Base-by-base conservation (phyloP, 2,329 filamentous ascomycete species). In the Catunica adiposa region DNA sequence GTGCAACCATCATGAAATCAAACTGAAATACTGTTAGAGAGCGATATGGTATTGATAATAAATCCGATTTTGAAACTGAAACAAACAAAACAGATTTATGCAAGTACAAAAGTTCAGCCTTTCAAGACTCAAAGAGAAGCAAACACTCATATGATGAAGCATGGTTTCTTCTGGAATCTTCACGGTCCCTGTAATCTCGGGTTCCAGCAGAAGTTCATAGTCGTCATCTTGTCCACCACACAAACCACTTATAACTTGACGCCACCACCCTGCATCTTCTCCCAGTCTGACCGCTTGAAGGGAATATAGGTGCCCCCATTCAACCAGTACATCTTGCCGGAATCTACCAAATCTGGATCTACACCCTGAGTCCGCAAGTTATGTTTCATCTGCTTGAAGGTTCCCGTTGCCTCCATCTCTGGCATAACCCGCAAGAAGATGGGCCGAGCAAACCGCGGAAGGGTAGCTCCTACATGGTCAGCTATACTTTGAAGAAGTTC, bases 321-420 rank as follows among this genome's bases (percentile, higher is more conserved):
- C 15, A 89, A 69, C 83, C 85, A 90, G 62, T 71, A 83, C 48
- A 84, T 37, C 38, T 69, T 65, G 23, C 79, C 77, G 2, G 62
- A 61, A 38, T 66, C 66, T 1, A 59, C 54, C 6, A 56, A 29
- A 3, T 63, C 67, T 0, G 83, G 84, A 62, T 86, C 78, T 0
- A 90, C 85, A 0, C 89, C 88, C 60, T 89, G 77, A 1, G 74
- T 72, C n/a, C 86, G 73, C 60, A 94, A 66, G 0, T 71, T 68
- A 60, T 84, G 79, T 68, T 95, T 95, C 69, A 89, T 84, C 70
- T 94, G 86, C 73, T 95, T 95, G 63, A 88, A 85, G 51, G 88
- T 95, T 0, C 88, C 87, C 3, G 89, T 94, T 1, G 79, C 74
- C 63, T 84, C 79, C 48, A 76, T 68, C 25, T 76, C 74, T 25